A percentile compares a stretch with the other conserved stretches of the same genome.
Conservation (phyloP, 169 alveolate genomes). For the Plasmodium gonderi region DNA sequence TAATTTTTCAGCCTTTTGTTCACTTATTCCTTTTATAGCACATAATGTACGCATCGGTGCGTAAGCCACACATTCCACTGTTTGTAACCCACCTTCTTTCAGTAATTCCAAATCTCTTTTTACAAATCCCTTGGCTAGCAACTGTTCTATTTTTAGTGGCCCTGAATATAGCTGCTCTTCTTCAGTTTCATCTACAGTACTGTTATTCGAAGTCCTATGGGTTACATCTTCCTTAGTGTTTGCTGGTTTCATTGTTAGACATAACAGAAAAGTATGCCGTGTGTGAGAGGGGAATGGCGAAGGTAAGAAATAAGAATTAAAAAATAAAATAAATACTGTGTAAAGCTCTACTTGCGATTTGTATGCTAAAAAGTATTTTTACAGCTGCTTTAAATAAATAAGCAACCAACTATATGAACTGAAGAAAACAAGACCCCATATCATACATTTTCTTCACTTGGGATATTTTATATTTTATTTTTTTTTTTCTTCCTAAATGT, state of each 20-base stretch:
- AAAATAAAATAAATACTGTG: background rate
- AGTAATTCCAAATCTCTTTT: constrained; percentile 93
- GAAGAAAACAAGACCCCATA: background rate
- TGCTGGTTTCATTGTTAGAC: constrained; percentile 51
- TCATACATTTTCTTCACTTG: background rate
- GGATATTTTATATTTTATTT: background rate
- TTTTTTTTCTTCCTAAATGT: background rate
- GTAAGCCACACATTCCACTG: constrained; percentile 94
- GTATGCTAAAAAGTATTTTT: background rate
- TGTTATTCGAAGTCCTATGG: constrained; percentile 26
- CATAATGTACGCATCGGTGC: constrained; percentile 93
- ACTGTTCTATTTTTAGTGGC: constrained; percentile 87
- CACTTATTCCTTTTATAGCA: constrained; percentile 96
- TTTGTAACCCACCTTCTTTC: constrained; percentile 86
- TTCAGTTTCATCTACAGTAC: constrained; percentile 62
- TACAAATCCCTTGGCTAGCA: constrained; percentile 87
- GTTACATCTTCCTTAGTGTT: constrained; percentile 76
- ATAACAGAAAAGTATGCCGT: background rate
- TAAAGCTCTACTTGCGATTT: background rate
- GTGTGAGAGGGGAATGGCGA: background rate
- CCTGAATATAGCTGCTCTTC: constrained; percentile 79
- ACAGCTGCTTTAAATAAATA: background rate
- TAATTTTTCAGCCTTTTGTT: constrained; percentile 96
- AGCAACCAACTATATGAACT: background rate
- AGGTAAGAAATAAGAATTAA: no score